These are phyloP conservation scores for Chionographis japonica DNA, from an alignment of 106 monocot species.

Conservation along the genomic window DNA sequence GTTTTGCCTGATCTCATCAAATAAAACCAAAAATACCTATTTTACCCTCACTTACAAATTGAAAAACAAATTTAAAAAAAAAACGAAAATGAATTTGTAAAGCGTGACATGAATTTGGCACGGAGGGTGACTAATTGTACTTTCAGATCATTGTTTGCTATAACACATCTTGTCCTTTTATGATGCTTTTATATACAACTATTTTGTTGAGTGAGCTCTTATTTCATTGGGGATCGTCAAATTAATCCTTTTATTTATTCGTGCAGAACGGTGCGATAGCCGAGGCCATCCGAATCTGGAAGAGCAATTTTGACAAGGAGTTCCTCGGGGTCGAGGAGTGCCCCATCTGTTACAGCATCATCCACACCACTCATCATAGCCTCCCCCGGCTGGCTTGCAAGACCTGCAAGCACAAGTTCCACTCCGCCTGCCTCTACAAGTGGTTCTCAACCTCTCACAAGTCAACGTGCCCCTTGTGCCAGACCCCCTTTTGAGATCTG, in stretches of 20 bases:
- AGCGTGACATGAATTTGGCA: no score
- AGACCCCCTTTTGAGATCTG: constrained; percentile 70
- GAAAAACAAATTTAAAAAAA: no score
- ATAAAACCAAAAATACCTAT: no score
- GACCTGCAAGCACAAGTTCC: constrained; percentile 96
- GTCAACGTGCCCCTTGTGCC: constrained; percentile 90
- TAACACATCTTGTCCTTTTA: no score
- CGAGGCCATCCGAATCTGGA: constrained; percentile 84
- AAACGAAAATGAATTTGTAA: no score
- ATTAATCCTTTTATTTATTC: neutral
- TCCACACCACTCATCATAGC: constrained; percentile 87
- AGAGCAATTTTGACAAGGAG: constrained; percentile 91
- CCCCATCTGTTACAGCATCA: constrained; percentile 96
- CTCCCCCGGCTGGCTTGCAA: constrained; percentile 88
- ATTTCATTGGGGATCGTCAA: no score
- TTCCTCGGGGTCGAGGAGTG: constrained; percentile 92
- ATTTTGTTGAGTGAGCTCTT: no score
- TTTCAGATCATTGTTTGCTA: no score
- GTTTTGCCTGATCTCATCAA: no score
- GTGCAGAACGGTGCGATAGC: constrained; percentile 95
- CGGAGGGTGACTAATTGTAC: no score
- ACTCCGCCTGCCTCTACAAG: constrained; percentile 88
- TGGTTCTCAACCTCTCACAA: constrained; percentile 98
- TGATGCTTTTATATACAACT: no score
- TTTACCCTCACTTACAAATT: no score